Evolutionary conservation across 495 filamentous ascomycete genomes (phyloP), one percentile per base, ranked within the genome.

Genomic region (Penicilliopsis zonata): DNA sequence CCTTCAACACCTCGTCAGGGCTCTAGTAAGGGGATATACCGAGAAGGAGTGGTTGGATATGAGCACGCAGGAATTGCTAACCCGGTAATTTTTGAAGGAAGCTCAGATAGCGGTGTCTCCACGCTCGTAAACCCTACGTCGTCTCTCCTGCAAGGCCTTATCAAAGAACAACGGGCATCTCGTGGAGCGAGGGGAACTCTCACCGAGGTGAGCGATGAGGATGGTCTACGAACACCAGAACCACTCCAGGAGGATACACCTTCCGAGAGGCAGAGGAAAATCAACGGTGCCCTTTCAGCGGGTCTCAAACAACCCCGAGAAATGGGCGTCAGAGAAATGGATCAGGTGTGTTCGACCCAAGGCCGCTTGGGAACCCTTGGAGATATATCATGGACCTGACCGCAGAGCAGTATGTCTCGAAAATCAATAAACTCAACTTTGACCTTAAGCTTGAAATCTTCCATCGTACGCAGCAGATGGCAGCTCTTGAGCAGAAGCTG

Each of bases 381-480:
- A 28, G 10, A 14, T 6, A 4, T 16, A 15, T 6, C 28, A 16
- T 6, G 13, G 5, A 30, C 3, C 30, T 37, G 9, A 44, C n/a
- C 16, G 8, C 6, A 3, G 5, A 5, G n/a, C 38, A 69, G 58
- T 61, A 67, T 37, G 55, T 70, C 30, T 73, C 67, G 2, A 82
- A 72, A 29, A 58, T 93, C 28, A 77, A 79, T 46, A 92, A 92
- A 45, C 72, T 88, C 46, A 90, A 93, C 43, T 95, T 93, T 46
- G 82, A 87, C 46, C 63, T 95, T 35, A 93, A 93, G 52, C 62
- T 94, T 29, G 82, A 88, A 38, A 63, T 94, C 1, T 82, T 72
- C 43, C 81, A 94, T 41, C 68, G 78, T 12, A 51, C 62, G 8
- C 63, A 78, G 30, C 73, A 83, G 19, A 65, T 83, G 39, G 55